Percentiles rank a stretch among this genome's conserved stretches.
Evolutionary conservation across 108 stramenopile species (phyloP).

Genomic region (Cyclotella cryptica): DNA sequence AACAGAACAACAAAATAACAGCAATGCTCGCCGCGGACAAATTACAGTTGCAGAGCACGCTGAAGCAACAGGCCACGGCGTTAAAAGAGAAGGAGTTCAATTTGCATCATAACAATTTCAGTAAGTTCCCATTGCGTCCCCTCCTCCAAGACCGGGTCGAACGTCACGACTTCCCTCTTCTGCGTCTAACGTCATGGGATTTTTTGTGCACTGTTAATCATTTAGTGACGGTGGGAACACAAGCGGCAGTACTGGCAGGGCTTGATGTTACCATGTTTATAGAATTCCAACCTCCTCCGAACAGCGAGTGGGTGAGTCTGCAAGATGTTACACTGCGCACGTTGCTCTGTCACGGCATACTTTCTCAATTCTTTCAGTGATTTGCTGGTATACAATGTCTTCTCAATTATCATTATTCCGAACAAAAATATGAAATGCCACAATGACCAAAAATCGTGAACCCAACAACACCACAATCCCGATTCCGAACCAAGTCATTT

Average conservation of each 20-base stretch:
- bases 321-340: neutral
- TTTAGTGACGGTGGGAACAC: constrained; percentile 88
- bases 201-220: neutral
- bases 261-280: constrained; percentile 94
- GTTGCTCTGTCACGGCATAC: neutral
- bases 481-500: no score
- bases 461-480: no score
- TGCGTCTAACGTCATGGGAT: neutral
- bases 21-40: constrained; percentile 92
- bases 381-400: no score
- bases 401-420: neutral
- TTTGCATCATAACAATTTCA: constrained; percentile 87
- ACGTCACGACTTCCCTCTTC: neutral
- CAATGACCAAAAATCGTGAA: constrained; percentile 38
- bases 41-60: constrained; percentile 82
- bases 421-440: constrained; percentile 3
- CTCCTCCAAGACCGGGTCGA: no score
- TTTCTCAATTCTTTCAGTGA: neutral
- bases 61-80: constrained; percentile 90
- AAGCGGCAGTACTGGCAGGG: constrained; percentile 89
- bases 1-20: neutral
- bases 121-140: constrained; percentile 45
- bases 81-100: constrained; percentile 95
- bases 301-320: constrained; percentile 73
- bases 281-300: constrained; percentile 80